phyloP scores from a whole-genome alignment of 2,329 filamentous ascomycete species.

The Beauveria scarabaeidicola region DNA sequence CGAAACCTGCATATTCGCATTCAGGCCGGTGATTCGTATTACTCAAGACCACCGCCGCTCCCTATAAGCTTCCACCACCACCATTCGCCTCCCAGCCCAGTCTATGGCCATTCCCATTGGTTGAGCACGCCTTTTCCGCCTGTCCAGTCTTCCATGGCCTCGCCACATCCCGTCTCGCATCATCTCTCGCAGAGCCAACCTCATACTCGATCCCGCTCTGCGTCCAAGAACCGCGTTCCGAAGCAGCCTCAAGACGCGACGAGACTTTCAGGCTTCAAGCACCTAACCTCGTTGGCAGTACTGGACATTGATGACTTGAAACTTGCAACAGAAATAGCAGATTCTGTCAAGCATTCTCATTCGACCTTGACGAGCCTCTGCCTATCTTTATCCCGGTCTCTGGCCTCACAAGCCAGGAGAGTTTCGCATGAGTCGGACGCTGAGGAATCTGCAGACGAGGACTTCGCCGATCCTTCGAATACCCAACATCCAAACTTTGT shows the following conservation, averaged over 20 bases:
- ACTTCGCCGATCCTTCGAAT: slow-evolving; percentile 38
- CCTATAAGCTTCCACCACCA: slow-evolving; percentile 10
- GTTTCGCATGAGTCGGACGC: slow-evolving; percentile 30
- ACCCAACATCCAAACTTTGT: slow-evolving; percentile 26
- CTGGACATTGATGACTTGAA: slow-evolving; percentile 54
- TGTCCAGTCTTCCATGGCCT: slow-evolving; percentile 15
- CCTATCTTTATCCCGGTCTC: slow-evolving; percentile 47
- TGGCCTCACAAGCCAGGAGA: slow-evolving; percentile 36
- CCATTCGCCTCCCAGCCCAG: neutral
- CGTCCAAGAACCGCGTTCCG: slow-evolving; percentile 27
- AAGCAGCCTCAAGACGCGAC: slow-evolving; percentile 36
- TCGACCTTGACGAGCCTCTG: slow-evolving; percentile 45
- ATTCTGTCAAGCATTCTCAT: slow-evolving; percentile 46
- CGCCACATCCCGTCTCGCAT: slow-evolving; percentile 7
- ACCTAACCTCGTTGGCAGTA: slow-evolving; percentile 43
- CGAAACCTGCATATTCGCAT: slow-evolving; percentile 49
- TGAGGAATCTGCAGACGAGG: slow-evolving; percentile 46
- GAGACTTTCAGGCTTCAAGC: slow-evolving; percentile 49
- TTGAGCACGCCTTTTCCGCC: slow-evolving; percentile 16
- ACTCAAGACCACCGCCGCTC: slow-evolving; percentile 40
- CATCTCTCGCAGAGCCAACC: slow-evolving; percentile 6
- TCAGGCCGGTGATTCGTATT: slow-evolving; percentile 48
- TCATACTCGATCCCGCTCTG: slow-evolving; percentile 23
- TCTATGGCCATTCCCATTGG: slow-evolving; percentile 18
- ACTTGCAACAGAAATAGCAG: slow-evolving; percentile 45